Percentiles rank a stretch among this genome's conserved stretches.
Conservation (phyloP, 192 early-diverging fungal species). For the Coemansia reversa region DNA sequence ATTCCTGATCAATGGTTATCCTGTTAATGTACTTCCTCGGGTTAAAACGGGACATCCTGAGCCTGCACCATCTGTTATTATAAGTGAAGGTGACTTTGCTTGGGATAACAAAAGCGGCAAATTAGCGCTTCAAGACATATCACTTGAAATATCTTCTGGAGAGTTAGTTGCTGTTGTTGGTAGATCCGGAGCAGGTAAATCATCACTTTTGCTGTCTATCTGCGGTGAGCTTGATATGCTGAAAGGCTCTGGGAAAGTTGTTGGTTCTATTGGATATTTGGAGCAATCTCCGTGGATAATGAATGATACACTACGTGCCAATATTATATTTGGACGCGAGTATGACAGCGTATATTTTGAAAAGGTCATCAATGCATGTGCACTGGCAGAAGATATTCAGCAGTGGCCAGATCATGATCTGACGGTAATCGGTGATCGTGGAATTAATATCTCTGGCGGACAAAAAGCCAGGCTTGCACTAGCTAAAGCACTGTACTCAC, state of each 20-base stretch:
- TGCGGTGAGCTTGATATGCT: constrained; percentile 70
- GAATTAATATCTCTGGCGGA: too few species aligned
- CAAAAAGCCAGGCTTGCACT: too few species aligned
- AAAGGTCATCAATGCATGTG: constrained; percentile 9
- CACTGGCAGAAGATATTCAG: constrained; percentile 2
- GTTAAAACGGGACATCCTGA: too few species aligned
- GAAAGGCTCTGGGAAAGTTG: constrained; percentile 47
- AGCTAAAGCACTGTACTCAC: too few species aligned
- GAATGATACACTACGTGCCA: too few species aligned
- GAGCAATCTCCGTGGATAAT: constrained; percentile 61
- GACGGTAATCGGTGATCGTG: constrained; percentile 3
- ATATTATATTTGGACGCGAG: too few species aligned
- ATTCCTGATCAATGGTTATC: too few species aligned
- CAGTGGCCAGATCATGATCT: constrained; percentile 5
- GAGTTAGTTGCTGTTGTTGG: constrained; percentile 74
- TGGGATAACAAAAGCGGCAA: too few species aligned
- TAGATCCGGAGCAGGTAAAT: constrained; percentile 75
- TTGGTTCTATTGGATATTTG: constrained; percentile 69
- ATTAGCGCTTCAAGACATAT: constrained; percentile 39
- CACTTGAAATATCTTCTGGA: constrained; percentile 52
- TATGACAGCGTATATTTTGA: not conserved
- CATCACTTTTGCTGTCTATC: constrained; percentile 69
- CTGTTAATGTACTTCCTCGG: too few species aligned
- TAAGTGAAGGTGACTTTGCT: too few species aligned
- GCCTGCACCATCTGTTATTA: too few species aligned